Percentiles rank a stretch among this genome's conserved stretches.
Evolutionary conservation across 495 filamentous ascomycete genomes (phyloP).

Genomic region (Aspergillus conjunctus): DNA sequence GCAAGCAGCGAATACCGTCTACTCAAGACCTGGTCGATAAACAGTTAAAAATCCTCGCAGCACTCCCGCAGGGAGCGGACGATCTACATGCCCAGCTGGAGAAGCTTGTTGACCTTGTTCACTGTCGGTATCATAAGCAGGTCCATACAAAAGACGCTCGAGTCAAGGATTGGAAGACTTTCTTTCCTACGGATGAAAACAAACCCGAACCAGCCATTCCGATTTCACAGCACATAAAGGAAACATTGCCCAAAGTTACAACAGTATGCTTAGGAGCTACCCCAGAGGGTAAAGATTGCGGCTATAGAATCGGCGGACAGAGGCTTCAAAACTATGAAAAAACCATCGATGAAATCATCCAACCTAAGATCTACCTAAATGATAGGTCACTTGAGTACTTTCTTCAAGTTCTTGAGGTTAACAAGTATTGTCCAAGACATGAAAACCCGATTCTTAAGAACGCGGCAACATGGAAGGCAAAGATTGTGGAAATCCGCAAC

Average conservation of each 20-base stretch:
- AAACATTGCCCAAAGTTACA: not conserved
- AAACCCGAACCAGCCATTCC: not conserved
- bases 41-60: not conserved
- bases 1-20: not conserved
- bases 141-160: not conserved
- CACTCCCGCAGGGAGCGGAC: not conserved
- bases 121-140: not conserved
- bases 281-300: not conserved
- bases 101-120: not conserved
- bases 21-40: not conserved
- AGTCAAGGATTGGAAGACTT: not conserved
- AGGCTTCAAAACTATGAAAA: conserved; percentile 1
- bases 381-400: not conserved
- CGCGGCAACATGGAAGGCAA: not conserved
- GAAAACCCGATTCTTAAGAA: not conserved
- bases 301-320: not conserved
- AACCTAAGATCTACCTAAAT: not conserved
- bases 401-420: not conserved
- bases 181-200: not conserved
- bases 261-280: not conserved
- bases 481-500: not conserved
- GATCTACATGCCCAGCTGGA: not conserved
- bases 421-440: not conserved
- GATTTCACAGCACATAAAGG: not conserved
- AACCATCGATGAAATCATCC: not conserved